Percentiles rank a stretch among this genome's conserved stretches.
phyloP scores from a whole-genome alignment of 345 rosid genomes.

The Euclidium syriacum region DNA sequence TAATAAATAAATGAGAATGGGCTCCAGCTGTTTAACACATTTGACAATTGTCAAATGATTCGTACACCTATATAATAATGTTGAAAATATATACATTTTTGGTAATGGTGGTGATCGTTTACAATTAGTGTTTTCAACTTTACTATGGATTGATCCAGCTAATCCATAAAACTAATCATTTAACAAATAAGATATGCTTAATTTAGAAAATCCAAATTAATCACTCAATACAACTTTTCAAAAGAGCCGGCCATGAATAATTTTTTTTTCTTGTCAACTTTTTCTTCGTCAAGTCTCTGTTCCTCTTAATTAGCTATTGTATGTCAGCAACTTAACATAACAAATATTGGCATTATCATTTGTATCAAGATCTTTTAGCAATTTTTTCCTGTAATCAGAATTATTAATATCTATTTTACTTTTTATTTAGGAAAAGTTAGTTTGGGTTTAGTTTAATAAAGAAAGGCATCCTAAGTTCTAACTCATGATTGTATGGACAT shows the following conservation, averaged over 20 bases:
- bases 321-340: too few species aligned
- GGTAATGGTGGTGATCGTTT: conserved; percentile 17
- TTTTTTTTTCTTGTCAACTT: too few species aligned
- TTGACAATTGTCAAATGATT: conserved; percentile 31
- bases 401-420: too few species aligned
- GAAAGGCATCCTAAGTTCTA: neutral
- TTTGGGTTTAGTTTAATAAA: neutral
- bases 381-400: neutral
- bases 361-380: neutral
- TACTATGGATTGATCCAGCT: neutral
- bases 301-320: too few species aligned
- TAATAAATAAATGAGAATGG: conserved; percentile 3
- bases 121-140: neutral
- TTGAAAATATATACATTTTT: neutral
- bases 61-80: neutral
- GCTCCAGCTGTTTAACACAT: conserved; percentile 36
- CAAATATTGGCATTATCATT: neutral
- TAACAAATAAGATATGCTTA: neutral
- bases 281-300: too few species aligned
- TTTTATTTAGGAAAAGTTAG: too few species aligned
- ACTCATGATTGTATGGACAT: conserved; percentile 4
- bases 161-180: neutral
- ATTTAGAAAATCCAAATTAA: neutral
- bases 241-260: neutral
- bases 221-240: neutral